Evolutionary conservation across 2,329 filamentous ascomycete genomes (phyloP), one percentile per base, ranked within the genome.

Genomic region (Sporothrix globosa): DNA sequence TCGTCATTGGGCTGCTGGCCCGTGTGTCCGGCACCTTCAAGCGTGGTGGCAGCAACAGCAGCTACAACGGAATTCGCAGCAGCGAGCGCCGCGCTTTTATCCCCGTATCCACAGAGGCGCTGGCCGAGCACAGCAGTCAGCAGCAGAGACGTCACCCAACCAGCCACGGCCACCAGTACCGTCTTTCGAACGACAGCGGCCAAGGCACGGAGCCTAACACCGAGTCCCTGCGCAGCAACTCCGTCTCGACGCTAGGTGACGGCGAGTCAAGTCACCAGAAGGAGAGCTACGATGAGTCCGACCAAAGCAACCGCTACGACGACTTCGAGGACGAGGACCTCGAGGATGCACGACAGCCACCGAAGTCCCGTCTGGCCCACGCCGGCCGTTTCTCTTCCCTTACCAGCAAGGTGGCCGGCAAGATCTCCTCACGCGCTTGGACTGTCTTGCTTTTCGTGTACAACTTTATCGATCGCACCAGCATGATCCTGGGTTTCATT

Each of bases 401-500:
- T 50, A 80, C 85, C 3, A 80, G 80, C 39, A 84, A 84, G 72
- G 78, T 90, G n/a, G 83, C 86, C 19, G 81, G 82, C 54, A 80
- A 88, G 77, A 82, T 87, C 61, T 88, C 86, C 1, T 82, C 81
- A 7, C 83, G 86, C 30, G 82, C 87, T 0, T 86, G 91, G 80
- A 85, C 82, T 67, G 79, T 86, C 27, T 76, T 94, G 27, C 80
- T 85, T 44, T 77, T 90, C 53, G 79, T 84, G 0, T 93, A 94
- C 79, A 84, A 88, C 65, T 77, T 90, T 9, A 82, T 96, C 41
- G 92, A 97, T 77, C 88, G 93, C 67, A 84, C 90, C 2, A 90
- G 96, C 72, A 81, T 97, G 46, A 85, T 92, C 0, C 84, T 97
- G 52, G 93, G 92, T 1, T 97, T 94, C 75, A 81, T 92, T 56